These are phyloP conservation scores for Parastagonospora avenae DNA, from an alignment of 2,329 filamentous ascomycete species.

Conservation along the genomic window DNA sequence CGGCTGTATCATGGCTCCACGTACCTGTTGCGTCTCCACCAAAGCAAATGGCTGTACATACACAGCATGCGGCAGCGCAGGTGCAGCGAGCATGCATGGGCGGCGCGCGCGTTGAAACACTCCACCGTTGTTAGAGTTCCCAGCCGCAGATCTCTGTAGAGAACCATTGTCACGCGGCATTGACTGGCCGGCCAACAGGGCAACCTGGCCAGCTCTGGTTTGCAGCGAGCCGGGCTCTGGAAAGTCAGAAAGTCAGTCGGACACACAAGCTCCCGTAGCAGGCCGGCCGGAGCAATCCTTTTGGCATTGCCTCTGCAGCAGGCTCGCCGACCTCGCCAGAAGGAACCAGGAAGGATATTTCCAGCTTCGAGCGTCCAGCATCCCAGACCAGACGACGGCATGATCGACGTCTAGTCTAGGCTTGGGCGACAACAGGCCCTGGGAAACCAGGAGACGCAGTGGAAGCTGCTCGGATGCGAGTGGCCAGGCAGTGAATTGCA, in stretches of 20 bases:
- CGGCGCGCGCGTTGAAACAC: slow-evolving; percentile 21
- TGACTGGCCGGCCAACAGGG: not conserved
- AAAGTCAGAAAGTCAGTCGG: too few relatives aligned
- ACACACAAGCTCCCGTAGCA: not conserved
- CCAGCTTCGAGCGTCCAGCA: too few relatives aligned
- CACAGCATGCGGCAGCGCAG: slow-evolving; percentile 6
- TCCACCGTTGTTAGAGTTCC: slow-evolving; percentile 20
- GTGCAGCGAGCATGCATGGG: slow-evolving; percentile 22
- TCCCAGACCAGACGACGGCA: slow-evolving; percentile 5
- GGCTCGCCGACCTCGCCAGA: not conserved
- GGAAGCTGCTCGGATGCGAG: not conserved
- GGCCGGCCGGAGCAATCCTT: not conserved
- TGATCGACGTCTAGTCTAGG: slow-evolving; percentile 9
- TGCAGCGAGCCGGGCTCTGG: not conserved
- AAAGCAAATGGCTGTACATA: slow-evolving; percentile 5
- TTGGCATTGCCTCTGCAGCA: too few relatives aligned
- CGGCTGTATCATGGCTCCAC: slow-evolving; percentile 15
- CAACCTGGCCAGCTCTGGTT: not conserved
- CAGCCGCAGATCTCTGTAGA: slow-evolving; percentile 5
- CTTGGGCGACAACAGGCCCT: not conserved
- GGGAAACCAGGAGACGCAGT: not conserved
- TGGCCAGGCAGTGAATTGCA: not conserved
- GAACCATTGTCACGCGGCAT: not conserved
- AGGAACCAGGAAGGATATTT: not conserved
- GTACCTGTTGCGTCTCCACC: slow-evolving; percentile 19